Evolutionary conservation across 306 rosid genomes (phyloP).

Genomic region (Fragaria vesca): DNA sequence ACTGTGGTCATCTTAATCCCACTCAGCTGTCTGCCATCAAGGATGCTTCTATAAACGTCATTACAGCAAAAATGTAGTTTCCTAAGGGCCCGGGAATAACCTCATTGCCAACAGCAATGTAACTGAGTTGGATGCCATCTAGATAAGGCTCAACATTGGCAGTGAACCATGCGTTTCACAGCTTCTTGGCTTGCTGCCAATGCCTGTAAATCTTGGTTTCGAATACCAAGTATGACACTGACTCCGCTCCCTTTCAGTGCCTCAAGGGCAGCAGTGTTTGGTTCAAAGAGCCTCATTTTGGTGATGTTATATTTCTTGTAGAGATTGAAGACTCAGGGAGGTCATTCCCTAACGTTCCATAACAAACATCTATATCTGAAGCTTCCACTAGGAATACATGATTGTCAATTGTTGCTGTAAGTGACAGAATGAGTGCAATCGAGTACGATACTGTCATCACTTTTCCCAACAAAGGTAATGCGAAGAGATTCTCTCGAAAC

Average conservation of each 20-base stretch:
- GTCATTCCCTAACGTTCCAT: conserved; percentile 27
- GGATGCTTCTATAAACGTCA: conserved; percentile 16
- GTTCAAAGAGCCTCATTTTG: conserved; percentile 28
- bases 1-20: conserved; percentile 36
- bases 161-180: conserved; percentile 25
- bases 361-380: conserved; percentile 20
- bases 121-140: conserved; percentile 4
- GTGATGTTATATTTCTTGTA: conserved; percentile 5
- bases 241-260: conserved; percentile 17
- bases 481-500: too few species aligned
- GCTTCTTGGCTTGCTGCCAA: conserved; percentile 20
- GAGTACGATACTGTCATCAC: background rate
- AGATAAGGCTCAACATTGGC: conserved; percentile 24
- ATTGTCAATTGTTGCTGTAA: background rate
- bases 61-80: conserved; percentile 12
- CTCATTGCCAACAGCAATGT: conserved; percentile 32
- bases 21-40: background rate
- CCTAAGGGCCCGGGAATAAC: conserved; percentile 21
- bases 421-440: background rate
- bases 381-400: background rate
- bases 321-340: conserved; percentile 27
- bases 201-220: conserved; percentile 8
- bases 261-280: conserved; percentile 5
- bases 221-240: conserved; percentile 13
- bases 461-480: too few species aligned